These are phyloP conservation scores for Vararia minispora DNA, from an alignment of 768 basidiomycete species.

Conservation along the genomic window DNA sequence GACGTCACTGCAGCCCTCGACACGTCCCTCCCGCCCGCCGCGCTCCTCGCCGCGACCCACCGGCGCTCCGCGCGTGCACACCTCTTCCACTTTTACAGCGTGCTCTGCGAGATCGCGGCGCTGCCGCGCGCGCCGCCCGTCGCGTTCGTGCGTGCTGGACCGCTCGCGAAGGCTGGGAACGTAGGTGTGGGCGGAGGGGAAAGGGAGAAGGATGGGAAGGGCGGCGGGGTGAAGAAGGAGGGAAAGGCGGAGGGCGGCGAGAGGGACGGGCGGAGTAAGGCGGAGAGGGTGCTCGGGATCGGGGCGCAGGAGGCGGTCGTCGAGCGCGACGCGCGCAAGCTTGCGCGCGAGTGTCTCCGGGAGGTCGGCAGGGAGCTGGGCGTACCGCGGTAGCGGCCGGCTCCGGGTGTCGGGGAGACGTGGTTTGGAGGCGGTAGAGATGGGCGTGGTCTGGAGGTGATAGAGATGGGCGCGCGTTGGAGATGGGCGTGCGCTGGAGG, in stretches of 20 bases:
- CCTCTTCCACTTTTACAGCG: conserved; percentile 77
- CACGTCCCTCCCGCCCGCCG: conserved; percentile 33
- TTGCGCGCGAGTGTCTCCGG: conserved; percentile 59
- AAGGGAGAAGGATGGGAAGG: no score
- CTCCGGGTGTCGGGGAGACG: no score
- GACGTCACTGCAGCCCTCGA: conserved; percentile 26
- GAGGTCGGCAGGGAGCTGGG: conserved; percentile 72
- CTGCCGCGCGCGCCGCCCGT: conserved; percentile 57
- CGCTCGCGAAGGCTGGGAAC: no score
- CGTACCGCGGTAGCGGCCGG: conserved; percentile 24
- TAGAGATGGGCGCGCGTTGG: no score
- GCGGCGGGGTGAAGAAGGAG: no score
- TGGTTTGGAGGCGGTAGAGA: no score
- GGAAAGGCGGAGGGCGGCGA: no score
- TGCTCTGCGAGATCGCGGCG: conserved; percentile 71
- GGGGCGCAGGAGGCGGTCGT: conserved; percentile 20
- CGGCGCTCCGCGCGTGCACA: conserved; percentile 72
- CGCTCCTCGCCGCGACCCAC: conserved; percentile 57
- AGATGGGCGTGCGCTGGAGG: no score
- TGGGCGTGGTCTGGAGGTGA: no score
- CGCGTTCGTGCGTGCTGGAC: conserved; percentile 42
- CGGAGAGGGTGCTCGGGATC: conserved; percentile 12
- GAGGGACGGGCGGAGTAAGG: conserved; percentile 11
- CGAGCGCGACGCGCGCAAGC: conserved; percentile 51
- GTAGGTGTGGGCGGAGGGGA: no score